Percentiles rank a stretch among this genome's conserved stretches.
phyloP scores from a whole-genome alignment of 495 filamentous ascomycete genomes.

The Podospora tetraspora region DNA sequence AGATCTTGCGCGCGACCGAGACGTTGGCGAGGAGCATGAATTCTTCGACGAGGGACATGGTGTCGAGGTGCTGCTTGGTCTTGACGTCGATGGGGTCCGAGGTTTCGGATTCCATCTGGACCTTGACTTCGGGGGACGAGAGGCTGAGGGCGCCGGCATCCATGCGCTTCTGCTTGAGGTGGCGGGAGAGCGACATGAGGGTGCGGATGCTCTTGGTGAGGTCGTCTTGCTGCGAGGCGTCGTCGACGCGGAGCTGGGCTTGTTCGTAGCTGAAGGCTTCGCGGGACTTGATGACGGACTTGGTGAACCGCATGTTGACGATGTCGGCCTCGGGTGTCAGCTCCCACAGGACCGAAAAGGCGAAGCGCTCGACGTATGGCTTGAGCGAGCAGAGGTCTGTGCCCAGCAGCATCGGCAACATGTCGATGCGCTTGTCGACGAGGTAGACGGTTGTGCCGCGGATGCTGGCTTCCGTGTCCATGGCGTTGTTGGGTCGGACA shows the following conservation, averaged over 20 bases:
- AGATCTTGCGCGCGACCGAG: slow-evolving; percentile 80
- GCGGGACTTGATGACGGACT: slow-evolving; percentile 95
- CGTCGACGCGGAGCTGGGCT: slow-evolving; percentile 89
- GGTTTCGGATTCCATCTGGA: slow-evolving; percentile 89
- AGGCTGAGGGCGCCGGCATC: slow-evolving; percentile 92
- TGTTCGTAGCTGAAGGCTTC: slow-evolving; percentile 98
- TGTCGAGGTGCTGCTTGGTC: slow-evolving; percentile 88
- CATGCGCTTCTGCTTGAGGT: slow-evolving; percentile 91
- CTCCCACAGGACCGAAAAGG: slow-evolving; percentile 95
- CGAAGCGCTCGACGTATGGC: slow-evolving; percentile 94
- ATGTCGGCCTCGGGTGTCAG: slow-evolving; percentile 79
- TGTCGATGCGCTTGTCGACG: slow-evolving; percentile 98
- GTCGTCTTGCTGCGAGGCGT: slow-evolving; percentile 75
- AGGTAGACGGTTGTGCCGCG: slow-evolving; percentile 96
- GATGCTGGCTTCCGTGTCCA: slow-evolving; percentile 90
- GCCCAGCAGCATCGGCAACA: slow-evolving; percentile 92
- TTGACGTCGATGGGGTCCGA: slow-evolving; percentile 95
- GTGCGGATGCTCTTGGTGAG: slow-evolving; percentile 86
- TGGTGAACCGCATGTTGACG: slow-evolving; percentile 76
- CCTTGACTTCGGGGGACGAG: slow-evolving; percentile 89
- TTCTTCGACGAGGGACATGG: slow-evolving; percentile 95
- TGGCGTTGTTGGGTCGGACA: slow-evolving; percentile 92
- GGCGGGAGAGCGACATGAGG: slow-evolving; percentile 82
- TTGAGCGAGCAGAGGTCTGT: slow-evolving; percentile 96
- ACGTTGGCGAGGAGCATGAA: slow-evolving; percentile 99